Percentiles rank a stretch among this genome's conserved stretches.
Evolutionary conservation across 177 flowering plant species (phyloP).

Genomic region (Telopea speciosissima): DNA sequence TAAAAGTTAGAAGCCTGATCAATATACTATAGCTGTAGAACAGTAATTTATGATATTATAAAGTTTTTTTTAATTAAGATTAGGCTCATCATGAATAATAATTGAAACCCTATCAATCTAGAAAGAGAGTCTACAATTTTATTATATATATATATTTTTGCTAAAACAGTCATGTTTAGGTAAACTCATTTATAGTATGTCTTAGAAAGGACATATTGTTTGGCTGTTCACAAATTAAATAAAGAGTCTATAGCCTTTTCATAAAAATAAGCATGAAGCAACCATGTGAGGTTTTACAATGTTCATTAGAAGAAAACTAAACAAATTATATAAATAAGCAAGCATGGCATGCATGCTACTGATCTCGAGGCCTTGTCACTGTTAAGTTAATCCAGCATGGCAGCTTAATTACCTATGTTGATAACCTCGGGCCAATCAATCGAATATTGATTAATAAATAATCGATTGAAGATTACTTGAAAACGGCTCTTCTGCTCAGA

Average conservation of each 20-base stretch:
- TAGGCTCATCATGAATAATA: neutral
- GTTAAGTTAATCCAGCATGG: no score
- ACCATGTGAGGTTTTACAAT: slow-evolving; percentile 16
- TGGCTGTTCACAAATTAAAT: slow-evolving; percentile 8
- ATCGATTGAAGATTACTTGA: no score
- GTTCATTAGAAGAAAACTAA: neutral
- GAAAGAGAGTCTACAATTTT: slow-evolving; percentile 7
- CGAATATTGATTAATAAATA: no score
- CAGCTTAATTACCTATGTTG: no score
- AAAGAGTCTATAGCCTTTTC: slow-evolving; percentile 2
- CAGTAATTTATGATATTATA: neutral
- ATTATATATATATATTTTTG: neutral
- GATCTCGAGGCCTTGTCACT: neutral
- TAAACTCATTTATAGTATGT: neutral
- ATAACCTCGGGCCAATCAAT: no score
- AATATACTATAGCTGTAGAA: neutral
- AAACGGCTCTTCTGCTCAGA: no score
- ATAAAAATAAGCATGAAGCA: slow-evolving; percentile 3
- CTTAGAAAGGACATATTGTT: slow-evolving; percentile 6
- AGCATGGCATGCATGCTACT: neutral
- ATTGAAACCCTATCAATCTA: slow-evolving; percentile 1
- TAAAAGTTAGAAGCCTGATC: neutral
- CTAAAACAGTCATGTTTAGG: neutral
- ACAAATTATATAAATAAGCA: neutral
- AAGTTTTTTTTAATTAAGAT: neutral